phyloP scores from a whole-genome alignment of 2,329 filamentous ascomycete species.

The Penicillium vulpinum region DNA sequence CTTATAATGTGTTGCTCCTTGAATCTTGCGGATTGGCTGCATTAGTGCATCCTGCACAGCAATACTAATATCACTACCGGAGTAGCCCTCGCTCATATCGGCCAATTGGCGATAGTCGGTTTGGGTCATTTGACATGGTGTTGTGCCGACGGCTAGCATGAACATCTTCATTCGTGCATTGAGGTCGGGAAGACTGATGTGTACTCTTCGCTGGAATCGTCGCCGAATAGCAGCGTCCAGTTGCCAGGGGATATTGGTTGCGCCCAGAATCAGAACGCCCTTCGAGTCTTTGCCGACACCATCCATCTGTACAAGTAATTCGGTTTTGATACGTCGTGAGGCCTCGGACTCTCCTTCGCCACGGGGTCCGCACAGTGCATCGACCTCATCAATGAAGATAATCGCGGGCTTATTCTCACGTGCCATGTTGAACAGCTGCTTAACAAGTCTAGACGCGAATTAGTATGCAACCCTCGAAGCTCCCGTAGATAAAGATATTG shows the following conservation, averaged over 20 bases:
- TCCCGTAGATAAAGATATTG: neutral
- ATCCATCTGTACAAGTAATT: conserved; percentile 98
- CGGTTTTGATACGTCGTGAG: conserved; percentile 95
- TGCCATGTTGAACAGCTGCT: conserved; percentile 95
- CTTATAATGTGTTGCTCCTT: conserved; percentile 97
- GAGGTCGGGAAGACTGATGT: conserved; percentile 87
- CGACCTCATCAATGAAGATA: conserved; percentile 98
- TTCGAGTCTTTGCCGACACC: conserved; percentile 95
- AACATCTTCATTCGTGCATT: conserved; percentile 93
- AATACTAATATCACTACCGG: conserved; percentile 92
- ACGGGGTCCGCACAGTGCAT: conserved; percentile 90
- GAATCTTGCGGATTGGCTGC: conserved; percentile 95
- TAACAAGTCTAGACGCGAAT: conserved; percentile 68
- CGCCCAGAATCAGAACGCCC: conserved; percentile 90
- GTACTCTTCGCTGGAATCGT: conserved; percentile 92
- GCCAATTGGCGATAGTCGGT: conserved; percentile 80
- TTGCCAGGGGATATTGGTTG: conserved; percentile 99
- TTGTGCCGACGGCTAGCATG: conserved; percentile 88
- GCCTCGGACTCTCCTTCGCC: conserved; percentile 97
- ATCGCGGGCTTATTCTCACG: conserved; percentile 97
- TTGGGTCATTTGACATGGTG: conserved; percentile 77
- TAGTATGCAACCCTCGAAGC: conserved; percentile 9
- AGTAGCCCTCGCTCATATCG: conserved; percentile 86
- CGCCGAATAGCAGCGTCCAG: conserved; percentile 92
- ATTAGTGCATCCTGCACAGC: conserved; percentile 95